Evolutionary conservation across 805 yeast genomes (phyloP), one percentile per base, ranked within the genome.

Genomic region (Schwanniomyces yamadae): DNA sequence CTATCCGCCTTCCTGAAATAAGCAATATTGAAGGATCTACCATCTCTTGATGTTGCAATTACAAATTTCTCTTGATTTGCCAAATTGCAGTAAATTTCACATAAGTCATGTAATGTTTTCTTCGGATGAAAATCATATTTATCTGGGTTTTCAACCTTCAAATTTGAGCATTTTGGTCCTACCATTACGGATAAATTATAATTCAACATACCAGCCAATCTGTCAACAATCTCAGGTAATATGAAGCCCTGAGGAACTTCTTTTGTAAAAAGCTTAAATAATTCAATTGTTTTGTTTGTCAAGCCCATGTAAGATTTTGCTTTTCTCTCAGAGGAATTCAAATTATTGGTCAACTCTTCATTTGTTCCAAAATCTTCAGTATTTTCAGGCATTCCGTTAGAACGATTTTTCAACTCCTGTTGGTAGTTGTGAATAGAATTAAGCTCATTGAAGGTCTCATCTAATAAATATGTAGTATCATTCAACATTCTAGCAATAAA

Each of bases 171-270:
- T 54, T 84, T 84, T 11, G 98, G 97, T 0, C 99, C 99, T 17
- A 89, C 97, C 60, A 93, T 69, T n/a, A 91, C 88, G 33, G 80
- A 84, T 42, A 93, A 67, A 56, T 93, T 93, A 62, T 90, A 91
- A 63, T 93, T 84, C 56, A 93, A 69, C 99, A 93, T 93, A 30
- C 95, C 89, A 0, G 99, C 95, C 44, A 93, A 69, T 59, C 99
- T 75, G 50, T 89, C 96, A 27, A 91, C 96, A 51, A 93, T 81
- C 61, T 93, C 99, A 2, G 86, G 79, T 28, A 87, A 83, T 4
- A 80, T 78, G 62, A 93, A 93, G 0, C 95, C 91, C 34, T 68
- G 71, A 6, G 98, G 96, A 7, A 87, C 86, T 44, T 91, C 91
- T 40, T 77, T 71, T 0, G 98, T 88, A 55, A 90, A 93, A 31